Evolutionary conservation across 345 rosid species (phyloP), one percentile per base, ranked within the genome.

Genomic region (Citrus unshiu): DNA sequence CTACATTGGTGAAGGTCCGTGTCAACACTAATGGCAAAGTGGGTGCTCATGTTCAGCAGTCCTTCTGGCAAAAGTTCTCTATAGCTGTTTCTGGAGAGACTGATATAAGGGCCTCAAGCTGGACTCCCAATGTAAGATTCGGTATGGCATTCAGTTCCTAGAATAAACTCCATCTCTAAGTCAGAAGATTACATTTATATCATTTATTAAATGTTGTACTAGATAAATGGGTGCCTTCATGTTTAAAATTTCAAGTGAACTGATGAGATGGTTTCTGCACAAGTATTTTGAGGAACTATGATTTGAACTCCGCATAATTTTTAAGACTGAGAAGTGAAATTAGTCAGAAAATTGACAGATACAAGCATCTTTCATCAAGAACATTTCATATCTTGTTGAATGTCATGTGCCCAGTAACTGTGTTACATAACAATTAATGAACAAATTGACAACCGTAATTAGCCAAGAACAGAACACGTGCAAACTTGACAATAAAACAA

Each of bases 1-100:
- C 46, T 16, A 84, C 88, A 34, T 68, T 88, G 78, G 67, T 87
- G 62, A 91, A 91, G 84, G 86, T 87, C 77, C 86, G 90, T 5
- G 68, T 84, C 37, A 78, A 81, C 81, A 82, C 85, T 3, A 62
- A 82, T n/a, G 89, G 84, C 61, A 82, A 35, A 37, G 58, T 85
- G 2, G 85, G 85, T 4, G 90, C 83, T 12, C 80, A 86, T 57
- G 40, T 91, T 74, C 85, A 79, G 83, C 83, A 85, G 63, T 80
- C 79, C 40, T 4, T 85, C 19, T 84, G 79, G 80, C 77, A 79
- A 43, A 88, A 79, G 76, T 66, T 89, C 62, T 77, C 51, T 5
- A 0, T 88, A 22, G 73, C 88, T 8, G 35, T 87, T 29, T 79
- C 85, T 8, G 93, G 90, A 64, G 93, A 91, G 82, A 19, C 79